A percentile compares a stretch with the other conserved stretches of the same genome.
Evolutionary conservation across 495 filamentous ascomycete genomes (phyloP).

Genomic region (Talaromyces stipitatus): DNA sequence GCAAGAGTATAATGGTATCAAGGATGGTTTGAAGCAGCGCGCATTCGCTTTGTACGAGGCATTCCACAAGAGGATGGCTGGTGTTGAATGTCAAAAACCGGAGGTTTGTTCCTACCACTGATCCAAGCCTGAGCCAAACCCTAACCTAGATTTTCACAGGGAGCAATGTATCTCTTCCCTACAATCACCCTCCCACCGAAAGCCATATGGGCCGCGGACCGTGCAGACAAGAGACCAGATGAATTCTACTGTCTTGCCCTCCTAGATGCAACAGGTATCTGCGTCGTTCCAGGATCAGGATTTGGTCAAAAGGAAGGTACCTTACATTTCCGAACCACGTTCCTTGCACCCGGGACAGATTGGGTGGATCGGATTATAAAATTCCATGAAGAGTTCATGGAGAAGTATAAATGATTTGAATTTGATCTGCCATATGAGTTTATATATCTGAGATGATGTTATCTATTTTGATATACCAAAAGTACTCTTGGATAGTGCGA

Average conservation of each 20-base stretch:
- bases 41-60: conserved; percentile 80
- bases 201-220: conserved; percentile 65
- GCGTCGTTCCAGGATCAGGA: conserved; percentile 82
- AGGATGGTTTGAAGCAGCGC: conserved; percentile 62
- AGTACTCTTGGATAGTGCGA: too few relatives aligned
- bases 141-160: conserved; percentile 42
- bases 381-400: conserved; percentile 90
- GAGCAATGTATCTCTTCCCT: conserved; percentile 97
- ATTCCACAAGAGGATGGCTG: conserved; percentile 91
- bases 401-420: conserved; percentile 52
- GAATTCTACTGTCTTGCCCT: conserved; percentile 90
- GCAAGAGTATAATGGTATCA: conserved; percentile 76
- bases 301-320: conserved; percentile 92
- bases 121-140: too few relatives aligned
- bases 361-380: conserved; percentile 83
- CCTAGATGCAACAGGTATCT: conserved; percentile 93
- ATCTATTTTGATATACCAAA: background rate
- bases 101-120: conserved; percentile 18
- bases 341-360: conserved; percentile 90
- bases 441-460: background rate
- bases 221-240: conserved; percentile 68
- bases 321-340: conserved; percentile 93
- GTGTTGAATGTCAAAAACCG: conserved; percentile 80
- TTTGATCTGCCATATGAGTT: background rate
- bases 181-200: conserved; percentile 71